A percentile compares a stretch with the other conserved stretches of the same genome.
phyloP scores from a whole-genome alignment of 352 stramenopile genomes.

The Thraustochytrium striatum region DNA sequence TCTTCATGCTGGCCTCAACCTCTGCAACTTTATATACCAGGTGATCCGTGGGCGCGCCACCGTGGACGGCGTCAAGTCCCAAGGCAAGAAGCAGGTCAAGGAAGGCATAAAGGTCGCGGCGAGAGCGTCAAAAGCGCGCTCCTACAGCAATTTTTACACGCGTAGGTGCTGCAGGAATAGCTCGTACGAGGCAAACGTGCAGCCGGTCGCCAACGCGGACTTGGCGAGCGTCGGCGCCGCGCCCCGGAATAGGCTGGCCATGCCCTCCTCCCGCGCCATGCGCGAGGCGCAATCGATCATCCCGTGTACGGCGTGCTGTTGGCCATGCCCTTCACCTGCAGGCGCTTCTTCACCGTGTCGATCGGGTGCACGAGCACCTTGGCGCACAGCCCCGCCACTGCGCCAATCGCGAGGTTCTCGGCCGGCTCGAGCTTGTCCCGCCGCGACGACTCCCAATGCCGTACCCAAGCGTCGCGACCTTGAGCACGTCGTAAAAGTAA shows the following conservation, averaged over 20 bases:
- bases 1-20: too few relatives aligned
- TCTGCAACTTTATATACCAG: too few relatives aligned
- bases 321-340: slow-evolving; percentile 33
- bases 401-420: background rate
- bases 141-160: background rate
- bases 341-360: slow-evolving; percentile 46
- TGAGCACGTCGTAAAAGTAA: slow-evolving; percentile 36
- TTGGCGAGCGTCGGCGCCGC: slow-evolving; percentile 11
- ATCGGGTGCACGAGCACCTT: slow-evolving; percentile 39
- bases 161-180: background rate
- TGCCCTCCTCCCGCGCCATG: background rate
- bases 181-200: slow-evolving; percentile 28
- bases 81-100: background rate
- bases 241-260: slow-evolving; percentile 6
- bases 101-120: background rate
- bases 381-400: slow-evolving; percentile 7
- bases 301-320: background rate
- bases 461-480: background rate
- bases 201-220: slow-evolving; percentile 1
- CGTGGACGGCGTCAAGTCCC: too few relatives aligned
- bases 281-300: background rate
- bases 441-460: background rate
- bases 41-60: too few relatives aligned
- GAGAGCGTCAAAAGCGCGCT: background rate
- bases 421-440: background rate